A percentile compares a stretch with the other conserved stretches of the same genome.
Evolutionary conservation across 768 basidiomycete genomes (phyloP).

Genomic region (Xanthoconium stramineum): DNA sequence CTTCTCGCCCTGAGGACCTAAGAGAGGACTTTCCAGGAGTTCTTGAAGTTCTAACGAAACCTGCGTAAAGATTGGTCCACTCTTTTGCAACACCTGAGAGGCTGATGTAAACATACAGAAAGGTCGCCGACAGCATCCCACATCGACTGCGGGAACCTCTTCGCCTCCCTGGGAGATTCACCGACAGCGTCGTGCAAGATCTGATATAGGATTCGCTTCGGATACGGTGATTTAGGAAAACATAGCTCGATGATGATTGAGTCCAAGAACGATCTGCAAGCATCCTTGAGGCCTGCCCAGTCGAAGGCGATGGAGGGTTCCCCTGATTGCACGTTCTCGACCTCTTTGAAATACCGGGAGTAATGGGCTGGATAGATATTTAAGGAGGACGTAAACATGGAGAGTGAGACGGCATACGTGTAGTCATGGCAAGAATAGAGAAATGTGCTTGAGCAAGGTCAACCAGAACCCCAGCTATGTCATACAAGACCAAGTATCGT

Average conservation of each 20-base stretch:
- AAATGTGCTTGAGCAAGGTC: conserved; percentile 62
- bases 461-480: conserved; percentile 59
- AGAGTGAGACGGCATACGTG: conserved; percentile 47
- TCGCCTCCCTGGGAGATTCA: conserved; percentile 70
- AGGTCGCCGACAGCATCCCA: conserved; percentile 84
- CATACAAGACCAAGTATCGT: conserved; percentile 61
- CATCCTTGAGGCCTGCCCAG: conserved; percentile 55
- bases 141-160: conserved; percentile 72
- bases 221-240: conserved; percentile 67
- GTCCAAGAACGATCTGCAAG: conserved; percentile 76
- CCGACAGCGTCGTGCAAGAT: conserved; percentile 69
- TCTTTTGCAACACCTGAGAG: background rate
- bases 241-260: conserved; percentile 82
- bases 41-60: conserved; percentile 63
- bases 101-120: conserved; percentile 61
- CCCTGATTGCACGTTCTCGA: conserved; percentile 35
- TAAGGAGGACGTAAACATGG: background rate
- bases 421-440: conserved; percentile 64
- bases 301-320: conserved; percentile 63
- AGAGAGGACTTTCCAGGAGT: conserved; percentile 58
- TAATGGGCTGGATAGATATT: conserved; percentile 55
- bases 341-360: conserved; percentile 61
- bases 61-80: conserved; percentile 33
- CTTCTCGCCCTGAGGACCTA: conserved; percentile 50
- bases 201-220: conserved; percentile 60